Evolutionary conservation across 306 rosid species (phyloP).

Genomic region (Trifolium subterraneum): DNA sequence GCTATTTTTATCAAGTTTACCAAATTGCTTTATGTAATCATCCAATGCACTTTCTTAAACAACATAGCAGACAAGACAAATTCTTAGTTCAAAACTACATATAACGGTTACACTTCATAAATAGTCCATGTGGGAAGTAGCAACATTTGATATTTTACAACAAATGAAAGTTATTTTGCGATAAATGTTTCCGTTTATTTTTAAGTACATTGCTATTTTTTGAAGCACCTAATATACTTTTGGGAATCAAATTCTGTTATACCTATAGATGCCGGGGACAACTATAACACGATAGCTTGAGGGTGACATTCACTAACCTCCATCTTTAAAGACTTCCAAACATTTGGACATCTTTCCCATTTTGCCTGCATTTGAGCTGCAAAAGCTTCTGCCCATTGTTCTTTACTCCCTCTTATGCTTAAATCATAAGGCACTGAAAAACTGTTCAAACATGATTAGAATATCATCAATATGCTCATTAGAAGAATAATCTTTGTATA

Average conservation of each 20-base stretch:
- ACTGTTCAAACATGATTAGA: conserved; percentile 50
- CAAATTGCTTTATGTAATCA: neutral
- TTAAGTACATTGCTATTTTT: neutral
- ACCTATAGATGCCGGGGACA: conserved; percentile 22
- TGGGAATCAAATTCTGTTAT: conserved; percentile 6
- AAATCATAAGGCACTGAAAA: conserved; percentile 83
- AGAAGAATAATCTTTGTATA: neutral
- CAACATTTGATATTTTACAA: conserved; percentile 2
- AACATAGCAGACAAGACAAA: neutral
- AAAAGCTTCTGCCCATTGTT: conserved; percentile 74
- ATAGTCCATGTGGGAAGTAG: neutral
- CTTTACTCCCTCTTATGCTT: conserved; percentile 75
- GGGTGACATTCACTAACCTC: conserved; percentile 75
- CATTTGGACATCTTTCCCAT: conserved; percentile 71
- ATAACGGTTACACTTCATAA: neutral
- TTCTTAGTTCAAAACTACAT: neutral
- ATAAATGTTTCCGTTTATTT: neutral
- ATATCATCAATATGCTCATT: conserved; percentile 31
- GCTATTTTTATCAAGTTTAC: neutral
- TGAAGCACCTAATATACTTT: neutral
- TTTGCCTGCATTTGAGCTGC: conserved; percentile 63
- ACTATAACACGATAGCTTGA: conserved; percentile 76
- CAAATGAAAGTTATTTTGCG: neutral
- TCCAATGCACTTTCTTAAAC: neutral
- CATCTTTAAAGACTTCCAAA: conserved; percentile 74